phyloP scores from a whole-genome alignment of 208 protist species.

The Trypanosoma grayi region DNA sequence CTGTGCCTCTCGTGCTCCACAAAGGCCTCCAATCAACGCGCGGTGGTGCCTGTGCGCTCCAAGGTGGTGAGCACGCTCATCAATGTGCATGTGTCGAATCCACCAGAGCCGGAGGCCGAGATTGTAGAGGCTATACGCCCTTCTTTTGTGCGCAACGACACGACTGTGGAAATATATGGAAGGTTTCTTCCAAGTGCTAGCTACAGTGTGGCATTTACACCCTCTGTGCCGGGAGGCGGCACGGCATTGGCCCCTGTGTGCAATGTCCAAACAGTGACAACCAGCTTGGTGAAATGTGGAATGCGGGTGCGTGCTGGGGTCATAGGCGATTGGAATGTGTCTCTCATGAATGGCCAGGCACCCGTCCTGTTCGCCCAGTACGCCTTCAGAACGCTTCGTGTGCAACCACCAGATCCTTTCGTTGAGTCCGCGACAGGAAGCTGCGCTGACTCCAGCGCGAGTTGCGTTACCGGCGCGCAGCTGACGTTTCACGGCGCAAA shows the following conservation, averaged over 20 bases:
- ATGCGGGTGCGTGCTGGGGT: conserved; percentile 1
- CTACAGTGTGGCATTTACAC: conserved; percentile 1
- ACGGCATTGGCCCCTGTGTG: neutral
- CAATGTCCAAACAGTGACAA: neutral
- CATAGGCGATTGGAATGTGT: conserved; percentile 1
- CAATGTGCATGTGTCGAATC: neutral
- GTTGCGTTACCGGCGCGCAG: conserved; percentile 12
- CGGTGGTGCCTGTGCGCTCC: neutral
- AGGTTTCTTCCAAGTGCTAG: neutral
- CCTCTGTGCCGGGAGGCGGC: neutral
- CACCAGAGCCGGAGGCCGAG: neutral
- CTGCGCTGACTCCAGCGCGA: conserved; percentile 9
- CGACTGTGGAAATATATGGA: neutral
- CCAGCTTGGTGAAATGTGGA: neutral
- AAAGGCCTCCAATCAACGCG: neutral
- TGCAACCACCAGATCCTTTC: conserved; percentile 1
- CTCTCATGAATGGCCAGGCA: neutral
- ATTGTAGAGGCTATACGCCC: conserved; percentile 8
- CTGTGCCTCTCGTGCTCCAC: conserved; percentile 15
- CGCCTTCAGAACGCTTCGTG: neutral
- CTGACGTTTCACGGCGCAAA: conserved; percentile 15
- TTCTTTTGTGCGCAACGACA: neutral
- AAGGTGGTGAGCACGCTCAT: neutral
- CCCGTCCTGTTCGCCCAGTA: neutral
- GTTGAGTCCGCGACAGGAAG: conserved; percentile 3